Percentiles rank a stretch among this genome's conserved stretches.
Conservation (phyloP, 805 yeast species). For the Lachancea fermentati region DNA sequence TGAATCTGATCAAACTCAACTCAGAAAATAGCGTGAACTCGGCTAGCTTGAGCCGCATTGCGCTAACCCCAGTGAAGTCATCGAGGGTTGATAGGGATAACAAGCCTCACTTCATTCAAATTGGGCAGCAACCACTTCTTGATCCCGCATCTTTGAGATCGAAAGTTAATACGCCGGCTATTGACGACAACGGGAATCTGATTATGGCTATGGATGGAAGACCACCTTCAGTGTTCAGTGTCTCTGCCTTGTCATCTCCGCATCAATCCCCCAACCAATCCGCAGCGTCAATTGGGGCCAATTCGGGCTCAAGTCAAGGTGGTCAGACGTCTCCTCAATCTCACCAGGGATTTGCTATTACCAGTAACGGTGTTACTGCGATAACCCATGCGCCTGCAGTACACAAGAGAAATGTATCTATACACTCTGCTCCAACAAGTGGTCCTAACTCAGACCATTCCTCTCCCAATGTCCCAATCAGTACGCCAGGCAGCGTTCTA, state of each 20-base stretch:
- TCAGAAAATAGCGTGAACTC: slow-evolving; percentile 3
- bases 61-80: background rate
- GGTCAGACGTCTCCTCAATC: slow-evolving; percentile 1
- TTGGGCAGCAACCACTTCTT: slow-evolving; percentile 11
- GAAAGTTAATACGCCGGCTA: slow-evolving; percentile 32
- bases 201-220: slow-evolving; percentile 29
- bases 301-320: slow-evolving; percentile 1
- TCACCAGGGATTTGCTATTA: slow-evolving; percentile 12
- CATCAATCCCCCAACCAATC: slow-evolving; percentile 5
- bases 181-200: slow-evolving; percentile 35
- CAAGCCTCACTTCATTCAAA: slow-evolving; percentile 27
- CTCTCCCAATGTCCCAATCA: slow-evolving; percentile 3
- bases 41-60: background rate
- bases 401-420: slow-evolving; percentile 21
- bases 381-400: slow-evolving; percentile 2
- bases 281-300: background rate
- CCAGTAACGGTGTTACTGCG: slow-evolving; percentile 22
- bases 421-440: slow-evolving; percentile 7
- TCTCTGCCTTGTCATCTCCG: slow-evolving; percentile 10
- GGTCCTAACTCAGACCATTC: slow-evolving; percentile 6
- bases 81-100: background rate
- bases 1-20: slow-evolving; percentile 5
- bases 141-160: slow-evolving; percentile 16
- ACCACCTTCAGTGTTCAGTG: slow-evolving; percentile 9
- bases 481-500: slow-evolving; percentile 23